Base-by-base conservation (phyloP, 495 filamentous ascomycete genomes). In the Penicillium desertorum region DNA sequence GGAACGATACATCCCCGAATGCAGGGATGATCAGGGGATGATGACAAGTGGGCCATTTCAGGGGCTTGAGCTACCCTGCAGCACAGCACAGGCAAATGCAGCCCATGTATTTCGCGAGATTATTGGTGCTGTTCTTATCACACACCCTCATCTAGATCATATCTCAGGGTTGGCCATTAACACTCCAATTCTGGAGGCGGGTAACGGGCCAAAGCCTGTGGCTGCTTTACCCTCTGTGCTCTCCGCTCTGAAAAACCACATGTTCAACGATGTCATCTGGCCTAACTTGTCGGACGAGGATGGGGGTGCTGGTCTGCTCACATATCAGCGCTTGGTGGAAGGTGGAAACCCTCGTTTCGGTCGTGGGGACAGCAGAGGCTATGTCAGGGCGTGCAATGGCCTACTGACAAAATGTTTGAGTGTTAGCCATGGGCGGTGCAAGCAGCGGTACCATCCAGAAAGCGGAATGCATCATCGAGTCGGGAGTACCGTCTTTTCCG, bases 261-360 rank as follows among this genome's bases (percentile, higher is more conserved):
- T 98, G 54, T 98, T 98, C 77, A 98, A 98, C 73, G 92, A 96
- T 66, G 71, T 97, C 44, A 95, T 98, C 50, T 98, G 95, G 95
- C 94, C 94, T 0, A 98, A 98, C 62, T 76, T 98, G 34, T 94
- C 91, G 1, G 92, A 98, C 71, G 95, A 98, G 75, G 92, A 96
- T 69, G 91, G 90, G 30, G 94, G 95, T 14, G 91, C 91, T 23
- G 95, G 95, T 2, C 76, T 98, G 6, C 83, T 98, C 29, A 96
- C 90, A 9, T 98, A 96, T 61, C 88, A 90, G 70, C 85, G 94
- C 25, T 75, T 98, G 20, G 83, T 87, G 2, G 90, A 96, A 65
- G 92, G 90, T n/a, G 92, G 91, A 11, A 90, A 91, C 45, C 83
- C 86, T 11, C 85, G 88, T 7, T 76, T 95, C 16, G 90, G 90